Evolutionary conservation across 768 basidiomycete genomes (phyloP), one percentile per base, ranked within the genome.

Genomic region (Leucogyrophana mollusca): DNA sequence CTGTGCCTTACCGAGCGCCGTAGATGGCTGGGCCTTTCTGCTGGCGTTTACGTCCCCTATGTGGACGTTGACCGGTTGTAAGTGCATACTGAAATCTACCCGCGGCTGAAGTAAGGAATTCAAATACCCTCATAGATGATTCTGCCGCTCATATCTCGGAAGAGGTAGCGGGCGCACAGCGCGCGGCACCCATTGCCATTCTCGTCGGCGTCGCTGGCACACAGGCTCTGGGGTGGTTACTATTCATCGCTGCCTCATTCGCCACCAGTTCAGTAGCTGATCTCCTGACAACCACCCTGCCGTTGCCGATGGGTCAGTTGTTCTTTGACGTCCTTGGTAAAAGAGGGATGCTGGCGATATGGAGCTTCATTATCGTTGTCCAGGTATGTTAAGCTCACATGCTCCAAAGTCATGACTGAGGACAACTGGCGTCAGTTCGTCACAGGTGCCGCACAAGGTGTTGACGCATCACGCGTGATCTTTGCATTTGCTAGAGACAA

Each of bases 51-150:
- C 84, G 0, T 71, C 86, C 1, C 82, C 85, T 0, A 87, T 87
- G 86, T 87, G 85, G 85, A 86, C 84, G 3, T 64, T 88, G 45
- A 87, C 86, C 2, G 86, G 85, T 50, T 88, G 85, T 86, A 45
- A 54, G 82, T 63, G 20, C 4, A 33, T 27, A 25, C 45, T 24
- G 30, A 9, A 17, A 7, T 32, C 13, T 4, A 30, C 27, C 34
- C n/a, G n/a, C n/a, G n/a, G 17, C 25, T 14, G 4, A 8, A 50
- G 3, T 4, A 3, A 17, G 41, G 38, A 16, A 17, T 51, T 49
- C 41, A 34, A 50, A 11, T 9, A 17, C 32, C 16, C 20, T 40
- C 30, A 10, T 51, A 87, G 85, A 88, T 51, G 85, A 87, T 56
- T 87, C 85, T 27, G 86, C 86, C 5, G 84, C 83, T 21, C 85